Percentiles rank a stretch among this genome's conserved stretches.
These are phyloP conservation scores for Prunus mume DNA, from an alignment of 306 rosid genomes.

Conservation along the genomic window DNA sequence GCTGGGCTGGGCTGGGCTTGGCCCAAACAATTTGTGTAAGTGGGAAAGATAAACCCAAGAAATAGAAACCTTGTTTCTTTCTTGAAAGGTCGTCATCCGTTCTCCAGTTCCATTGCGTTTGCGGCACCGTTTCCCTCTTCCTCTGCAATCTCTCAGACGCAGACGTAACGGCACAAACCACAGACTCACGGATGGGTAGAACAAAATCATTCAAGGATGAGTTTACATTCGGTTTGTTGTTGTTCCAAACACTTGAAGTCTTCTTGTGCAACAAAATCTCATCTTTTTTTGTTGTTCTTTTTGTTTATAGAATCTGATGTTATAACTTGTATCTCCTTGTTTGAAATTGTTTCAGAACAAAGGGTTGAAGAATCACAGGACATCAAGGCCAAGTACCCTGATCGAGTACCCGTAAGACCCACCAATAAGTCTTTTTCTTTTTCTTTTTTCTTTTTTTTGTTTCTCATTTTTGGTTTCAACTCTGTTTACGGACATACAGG, in stretches of 20 bases:
- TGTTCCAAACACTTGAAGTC: neutral
- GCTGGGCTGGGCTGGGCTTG: neutral
- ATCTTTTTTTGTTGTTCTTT: neutral
- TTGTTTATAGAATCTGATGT: neutral
- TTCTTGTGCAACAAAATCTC: neutral
- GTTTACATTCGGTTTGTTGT: constrained; percentile 26
- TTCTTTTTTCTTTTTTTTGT: neutral
- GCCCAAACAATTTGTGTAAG: neutral
- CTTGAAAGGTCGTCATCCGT: neutral
- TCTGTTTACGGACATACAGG: neutral
- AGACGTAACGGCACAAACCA: neutral
- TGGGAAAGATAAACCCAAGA: neutral
- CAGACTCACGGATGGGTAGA: constrained; percentile 13
- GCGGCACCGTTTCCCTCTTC: neutral
- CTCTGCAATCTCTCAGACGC: neutral
- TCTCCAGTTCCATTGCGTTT: neutral
- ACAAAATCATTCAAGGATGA: constrained; percentile 35
- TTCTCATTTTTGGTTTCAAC: neutral
- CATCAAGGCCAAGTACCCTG: constrained; percentile 36
- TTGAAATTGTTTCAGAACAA: constrained; percentile 27
- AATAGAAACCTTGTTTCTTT: neutral
- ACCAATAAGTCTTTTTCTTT: too few species aligned
- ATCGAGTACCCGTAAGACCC: constrained; percentile 43
- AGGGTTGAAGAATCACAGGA: constrained; percentile 41
- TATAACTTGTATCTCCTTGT: neutral